Conservation (phyloP, 805 yeast species). For the Metschnikowia anglica region DNA sequence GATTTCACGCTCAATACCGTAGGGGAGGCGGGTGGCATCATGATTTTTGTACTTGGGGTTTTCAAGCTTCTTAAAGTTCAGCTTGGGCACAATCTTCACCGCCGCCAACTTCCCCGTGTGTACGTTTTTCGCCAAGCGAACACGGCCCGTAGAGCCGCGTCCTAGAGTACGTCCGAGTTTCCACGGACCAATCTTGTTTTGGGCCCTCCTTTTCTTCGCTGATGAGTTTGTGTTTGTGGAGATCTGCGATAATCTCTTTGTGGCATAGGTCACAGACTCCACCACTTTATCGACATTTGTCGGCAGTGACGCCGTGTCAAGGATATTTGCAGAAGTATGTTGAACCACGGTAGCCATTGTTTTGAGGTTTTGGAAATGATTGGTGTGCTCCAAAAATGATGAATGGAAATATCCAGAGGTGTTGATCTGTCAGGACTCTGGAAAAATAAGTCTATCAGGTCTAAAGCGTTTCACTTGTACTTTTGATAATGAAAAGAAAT, state of each 20-base stretch:
- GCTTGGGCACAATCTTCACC: constrained; percentile 91
- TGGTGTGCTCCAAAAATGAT: too few relatives aligned
- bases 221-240: constrained; percentile 44
- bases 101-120: constrained; percentile 90
- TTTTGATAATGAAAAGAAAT: neutral
- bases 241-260: constrained; percentile 51
- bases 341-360: constrained; percentile 20
- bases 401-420: too few relatives aligned
- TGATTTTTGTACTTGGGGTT: constrained; percentile 45
- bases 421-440: neutral
- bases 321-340: constrained; percentile 15
- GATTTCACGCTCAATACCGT: constrained; percentile 84
- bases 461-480: too few relatives aligned
- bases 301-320: constrained; percentile 19
- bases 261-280: constrained; percentile 46
- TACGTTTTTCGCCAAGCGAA: constrained; percentile 83
- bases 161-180: constrained; percentile 92
- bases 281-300: constrained; percentile 40
- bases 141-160: constrained; percentile 95
- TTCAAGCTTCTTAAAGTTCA: constrained; percentile 54
- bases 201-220: constrained; percentile 43
- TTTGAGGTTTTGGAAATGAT: too few relatives aligned
- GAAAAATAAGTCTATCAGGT: neutral
- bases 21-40: constrained; percentile 59
- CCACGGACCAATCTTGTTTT: constrained; percentile 90